Evolutionary conservation across 495 filamentous ascomycete genomes (phyloP), one percentile per base, ranked within the genome.

Genomic region (Elaphomyces granulatus): DNA sequence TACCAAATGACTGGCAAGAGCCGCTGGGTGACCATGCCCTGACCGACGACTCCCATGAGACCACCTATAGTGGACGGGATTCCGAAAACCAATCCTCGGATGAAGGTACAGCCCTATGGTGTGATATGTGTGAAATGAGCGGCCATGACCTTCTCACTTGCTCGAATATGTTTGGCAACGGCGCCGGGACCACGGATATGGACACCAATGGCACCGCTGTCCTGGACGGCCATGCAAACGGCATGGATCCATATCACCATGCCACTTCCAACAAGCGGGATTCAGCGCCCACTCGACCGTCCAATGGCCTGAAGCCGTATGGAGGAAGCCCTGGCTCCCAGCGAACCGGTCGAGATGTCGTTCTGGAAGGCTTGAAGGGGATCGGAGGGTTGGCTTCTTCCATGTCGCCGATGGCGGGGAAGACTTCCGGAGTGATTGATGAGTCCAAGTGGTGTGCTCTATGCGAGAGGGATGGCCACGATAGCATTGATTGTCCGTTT

Each of bases 81-180:
- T 80, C 77, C 41, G 83, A 87, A 48, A 63, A 69, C 16, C 76
- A 78, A 47, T 77, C 78, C 36, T 83, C 81, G 9, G n/a, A n/a
- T n/a, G 73, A 76, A 32, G 85, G 81, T 52, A 71, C 64, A 45
- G 78, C 77, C 40, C 68, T 87, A 42, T 94, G 87, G 83, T 96
- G 88, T 62, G 88, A 96, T 60, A 87, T 96, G 36, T 94, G 88
- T 57, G 88, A 96, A 59, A 82, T 80, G 2, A 68, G 71, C n/a
- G 88, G 88, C 12, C 88, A 96, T 48, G 88, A 96, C 46, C 93
- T 96, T 44, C 60, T 96, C 26, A 90, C 78, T 15, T 96, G 88
- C 64, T 84, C 83, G 21, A 90, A 79, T 52, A 85, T 92, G 75
- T 86, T 87, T 52, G 75, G 61, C 8, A 26, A 40, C 30, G 33